Percentiles rank a stretch among this genome's conserved stretches.
phyloP scores from a whole-genome alignment of 768 basidiomycete species.

The Rhodotorula babjevae region DNA sequence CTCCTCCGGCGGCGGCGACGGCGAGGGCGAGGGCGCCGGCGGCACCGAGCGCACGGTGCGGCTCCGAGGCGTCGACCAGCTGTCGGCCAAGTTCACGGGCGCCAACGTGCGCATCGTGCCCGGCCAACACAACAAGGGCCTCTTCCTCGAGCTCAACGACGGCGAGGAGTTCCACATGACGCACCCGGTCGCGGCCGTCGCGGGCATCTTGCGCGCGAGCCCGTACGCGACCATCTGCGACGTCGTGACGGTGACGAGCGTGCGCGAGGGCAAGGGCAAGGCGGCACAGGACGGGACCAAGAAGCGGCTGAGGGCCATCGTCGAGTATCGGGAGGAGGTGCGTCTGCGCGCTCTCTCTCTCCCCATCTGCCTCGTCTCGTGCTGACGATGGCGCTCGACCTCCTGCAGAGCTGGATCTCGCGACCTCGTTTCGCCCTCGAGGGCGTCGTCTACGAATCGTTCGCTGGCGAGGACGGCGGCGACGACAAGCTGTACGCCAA shows the following conservation, averaged over 20 bases:
- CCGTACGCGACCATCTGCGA: slow-evolving; percentile 86
- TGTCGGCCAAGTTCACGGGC: slow-evolving; percentile 59
- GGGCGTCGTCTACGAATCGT: slow-evolving; percentile 85
- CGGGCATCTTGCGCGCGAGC: slow-evolving; percentile 82
- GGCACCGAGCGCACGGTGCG: slow-evolving; percentile 1
- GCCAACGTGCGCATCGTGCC: slow-evolving; percentile 68
- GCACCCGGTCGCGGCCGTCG: slow-evolving; percentile 82
- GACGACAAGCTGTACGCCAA: slow-evolving; percentile 45
- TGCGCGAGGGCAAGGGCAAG: not conserved
- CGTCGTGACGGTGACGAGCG: slow-evolving; percentile 24
- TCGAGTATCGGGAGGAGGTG: slow-evolving; percentile 96
- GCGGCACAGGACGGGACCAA: not conserved
- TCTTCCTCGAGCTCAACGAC: slow-evolving; percentile 72
- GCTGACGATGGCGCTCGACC: not conserved
- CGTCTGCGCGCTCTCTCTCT: slow-evolving; percentile 39
- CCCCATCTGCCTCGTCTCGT: no score
- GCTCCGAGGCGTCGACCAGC: slow-evolving; percentile 74
- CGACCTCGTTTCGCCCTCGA: slow-evolving; percentile 46
- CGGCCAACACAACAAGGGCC: slow-evolving; percentile 79
- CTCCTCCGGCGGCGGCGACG: not conserved
- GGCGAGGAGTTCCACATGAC: slow-evolving; percentile 75
- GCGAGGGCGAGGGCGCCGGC: no score
- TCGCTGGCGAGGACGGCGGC: slow-evolving; percentile 55
- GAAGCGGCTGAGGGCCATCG: slow-evolving; percentile 41
- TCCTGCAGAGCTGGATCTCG: slow-evolving; percentile 28